Base-by-base conservation (phyloP, 2,329 filamentous ascomycete genomes). In the Pseudogymnoascus sp. region DNA sequence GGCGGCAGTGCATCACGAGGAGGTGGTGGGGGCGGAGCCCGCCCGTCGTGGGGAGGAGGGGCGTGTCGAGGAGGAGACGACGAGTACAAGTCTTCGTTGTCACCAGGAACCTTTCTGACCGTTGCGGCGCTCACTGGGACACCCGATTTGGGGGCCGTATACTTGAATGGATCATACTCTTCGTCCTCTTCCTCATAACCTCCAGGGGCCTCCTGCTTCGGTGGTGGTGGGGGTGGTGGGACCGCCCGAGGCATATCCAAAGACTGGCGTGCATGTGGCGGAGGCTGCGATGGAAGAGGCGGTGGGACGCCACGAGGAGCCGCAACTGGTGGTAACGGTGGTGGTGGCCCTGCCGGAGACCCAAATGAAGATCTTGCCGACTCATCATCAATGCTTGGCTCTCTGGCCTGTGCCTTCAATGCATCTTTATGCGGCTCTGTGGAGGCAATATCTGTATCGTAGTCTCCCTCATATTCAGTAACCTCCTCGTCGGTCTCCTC, bases 371-470 rank as follows among this genome's bases (percentile, higher is more conserved):
- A 77, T 42, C 79, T 79, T 35, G 86, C 77, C 2, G 83, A 83
- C 41, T 79, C 83, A 63, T 89, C 86, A 65, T 95, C 91, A 61
- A 89, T 72, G 71, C 90, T 95, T 5, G 88, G 84, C 51, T 93
- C 90, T 61, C 88, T 84, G 6, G 82, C 84, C 73, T 96, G 91
- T 7, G 90, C 79, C 74, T 93, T 96, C 65, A 97, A 76, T 0
- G 93, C 92, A 76, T 96, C 93, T 75, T 96, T 97, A 74, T 96
- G 91, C 62, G 90, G 91, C n/a, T 85, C 91, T 8, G 91, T 88
- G n/a, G 92, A 91, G 1, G 89, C 92, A 71, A 97, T 97, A 72
- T 97, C 94, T 5, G 94, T 97, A 69, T 97, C 94, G 72, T 97
- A 97, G 71, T 97, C 94, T 5, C 93, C 94, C 72, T 99, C 94